These are phyloP conservation scores for Stephania cephalantha DNA, from an alignment of 164 flowering plant genomes.

Conservation along the genomic window DNA sequence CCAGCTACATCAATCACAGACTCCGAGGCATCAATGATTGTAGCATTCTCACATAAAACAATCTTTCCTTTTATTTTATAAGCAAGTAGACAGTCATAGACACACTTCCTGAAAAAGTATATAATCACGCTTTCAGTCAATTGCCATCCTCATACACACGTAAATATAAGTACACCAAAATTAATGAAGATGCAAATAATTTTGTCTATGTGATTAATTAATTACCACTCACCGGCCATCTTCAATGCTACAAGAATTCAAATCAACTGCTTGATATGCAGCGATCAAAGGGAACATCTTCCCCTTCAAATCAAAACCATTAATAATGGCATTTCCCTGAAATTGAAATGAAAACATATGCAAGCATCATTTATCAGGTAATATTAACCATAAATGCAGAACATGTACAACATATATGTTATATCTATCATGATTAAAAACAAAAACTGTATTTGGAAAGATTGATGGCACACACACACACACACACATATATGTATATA, in stretches of 20 bases:
- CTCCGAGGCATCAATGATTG: not conserved
- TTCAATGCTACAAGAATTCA: not conserved
- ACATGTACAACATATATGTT: not conserved
- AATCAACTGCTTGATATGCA: not conserved
- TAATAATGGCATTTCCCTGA: conserved; percentile 1
- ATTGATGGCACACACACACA: not conserved
- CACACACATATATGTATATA: no score
- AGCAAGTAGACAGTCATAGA: no score
- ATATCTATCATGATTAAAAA: not conserved
- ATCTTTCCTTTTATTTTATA: no score
- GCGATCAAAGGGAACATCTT: not conserved
- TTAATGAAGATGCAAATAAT: no score
- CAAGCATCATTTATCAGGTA: not conserved
- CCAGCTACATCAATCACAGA: not conserved
- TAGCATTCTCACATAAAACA: no score
- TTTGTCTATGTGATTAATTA: not conserved
- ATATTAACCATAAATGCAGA: not conserved
- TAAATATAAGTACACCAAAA: no score
- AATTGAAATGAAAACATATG: no score
- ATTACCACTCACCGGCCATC: no score
- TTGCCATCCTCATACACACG: not conserved
- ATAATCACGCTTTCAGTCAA: not conserved
- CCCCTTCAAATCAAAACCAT: not conserved
- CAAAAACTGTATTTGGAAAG: not conserved
- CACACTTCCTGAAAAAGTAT: no score